A percentile compares a stretch with the other conserved stretches of the same genome.
phyloP scores from a whole-genome alignment of 352 stramenopile genomes.

The Phytophthora colocasiae region DNA sequence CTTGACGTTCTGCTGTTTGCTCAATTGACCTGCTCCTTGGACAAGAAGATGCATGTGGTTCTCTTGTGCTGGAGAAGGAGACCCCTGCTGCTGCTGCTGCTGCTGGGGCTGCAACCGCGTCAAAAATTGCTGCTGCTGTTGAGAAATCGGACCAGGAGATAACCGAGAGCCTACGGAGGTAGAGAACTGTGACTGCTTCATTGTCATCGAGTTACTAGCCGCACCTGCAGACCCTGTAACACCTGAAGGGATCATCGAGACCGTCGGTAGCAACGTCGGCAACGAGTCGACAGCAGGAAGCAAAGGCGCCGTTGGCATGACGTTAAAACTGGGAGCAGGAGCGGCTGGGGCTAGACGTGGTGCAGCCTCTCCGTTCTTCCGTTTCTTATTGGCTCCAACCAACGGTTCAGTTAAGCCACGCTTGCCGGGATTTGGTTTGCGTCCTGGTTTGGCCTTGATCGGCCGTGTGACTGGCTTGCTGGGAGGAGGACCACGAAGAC shows the following conservation, averaged over 20 bases:
- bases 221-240: constrained; percentile 4
- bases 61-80: constrained; percentile 26
- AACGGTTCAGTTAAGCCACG: constrained; percentile 28
- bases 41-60: constrained; percentile 77
- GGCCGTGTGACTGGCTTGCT: constrained; percentile 17
- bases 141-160: constrained; percentile 25
- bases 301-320: constrained; percentile 48
- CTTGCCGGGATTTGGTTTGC: constrained; percentile 33
- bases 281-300: constrained; percentile 53
- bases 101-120: constrained; percentile 43
- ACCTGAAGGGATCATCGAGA: constrained; percentile 36
- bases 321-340: constrained; percentile 25
- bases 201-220: constrained; percentile 23
- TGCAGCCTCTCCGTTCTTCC: constrained; percentile 32
- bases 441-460: constrained; percentile 24
- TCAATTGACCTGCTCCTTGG: constrained; percentile 65
- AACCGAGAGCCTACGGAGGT: constrained; percentile 16
- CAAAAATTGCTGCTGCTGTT: constrained; percentile 52
- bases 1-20: constrained; percentile 62
- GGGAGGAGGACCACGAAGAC: constrained; percentile 13
- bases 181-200: constrained; percentile 34
- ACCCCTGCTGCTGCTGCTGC: constrained; percentile 28
- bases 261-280: constrained; percentile 61
- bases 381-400: constrained; percentile 34
- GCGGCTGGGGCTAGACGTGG: constrained; percentile 32